phyloP scores from a whole-genome alignment of 2,329 filamentous ascomycete species.

The Trichophyton benhamiae region DNA sequence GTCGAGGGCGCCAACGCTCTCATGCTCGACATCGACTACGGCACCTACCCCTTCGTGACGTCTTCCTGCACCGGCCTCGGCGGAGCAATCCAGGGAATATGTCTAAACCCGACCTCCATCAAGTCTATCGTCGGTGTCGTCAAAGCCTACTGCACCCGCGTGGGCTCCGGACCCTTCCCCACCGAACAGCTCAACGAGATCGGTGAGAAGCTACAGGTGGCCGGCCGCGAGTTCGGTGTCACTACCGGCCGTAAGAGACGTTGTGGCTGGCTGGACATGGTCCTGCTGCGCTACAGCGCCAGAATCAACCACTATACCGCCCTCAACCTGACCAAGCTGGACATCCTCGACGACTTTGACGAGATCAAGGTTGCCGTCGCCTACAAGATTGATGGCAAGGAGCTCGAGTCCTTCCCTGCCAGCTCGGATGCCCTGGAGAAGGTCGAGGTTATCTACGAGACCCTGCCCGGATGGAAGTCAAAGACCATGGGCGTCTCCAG shows the following conservation, averaged over 20 bases:
- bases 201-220: slow-evolving; percentile 45
- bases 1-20: slow-evolving; percentile 53
- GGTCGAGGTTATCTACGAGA: slow-evolving; percentile 47
- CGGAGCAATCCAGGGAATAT: slow-evolving; percentile 46
- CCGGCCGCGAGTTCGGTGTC: slow-evolving; percentile 45
- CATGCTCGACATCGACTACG: slow-evolving; percentile 48
- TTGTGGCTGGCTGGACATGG: slow-evolving; percentile 54
- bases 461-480: slow-evolving; percentile 49
- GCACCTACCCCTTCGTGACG: slow-evolving; percentile 40
- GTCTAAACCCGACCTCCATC: slow-evolving; percentile 45
- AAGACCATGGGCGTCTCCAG: slow-evolving; percentile 45
- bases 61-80: slow-evolving; percentile 38
- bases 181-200: slow-evolving; percentile 47
- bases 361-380: slow-evolving; percentile 49
- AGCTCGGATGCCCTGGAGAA: slow-evolving; percentile 41
- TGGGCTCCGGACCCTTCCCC: slow-evolving; percentile 50
- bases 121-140: slow-evolving; percentile 50
- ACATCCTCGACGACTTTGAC: slow-evolving; percentile 51
- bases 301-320: slow-evolving; percentile 42
- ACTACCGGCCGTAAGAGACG: slow-evolving; percentile 50
- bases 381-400: slow-evolving; percentile 42
- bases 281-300: slow-evolving; percentile 51
- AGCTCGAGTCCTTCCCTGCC: slow-evolving; percentile 45
- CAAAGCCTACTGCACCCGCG: slow-evolving; percentile 53
- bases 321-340: slow-evolving; percentile 53